Evolutionary conservation across 1,139 yeast species (phyloP), one percentile per base, ranked within the genome.

Genomic region (Candida neerlandica): DNA sequence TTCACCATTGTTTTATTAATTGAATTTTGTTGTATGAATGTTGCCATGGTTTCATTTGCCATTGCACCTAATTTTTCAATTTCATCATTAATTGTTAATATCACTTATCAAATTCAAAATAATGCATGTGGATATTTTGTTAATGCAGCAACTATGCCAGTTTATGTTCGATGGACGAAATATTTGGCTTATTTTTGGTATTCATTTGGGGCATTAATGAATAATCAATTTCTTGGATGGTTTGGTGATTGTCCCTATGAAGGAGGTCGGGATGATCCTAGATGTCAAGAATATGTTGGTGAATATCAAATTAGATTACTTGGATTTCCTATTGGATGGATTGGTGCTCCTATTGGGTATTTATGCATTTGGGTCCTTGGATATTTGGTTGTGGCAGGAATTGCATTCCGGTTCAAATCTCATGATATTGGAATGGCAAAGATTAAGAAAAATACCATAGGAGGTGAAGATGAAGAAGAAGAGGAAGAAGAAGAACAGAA

Each of bases 51-150:
- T 14, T 71, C 82, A 23, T 86, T 86, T 48, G 78, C 89, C 0
- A 56, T 85, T 3, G 75, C 87, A 0, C 67, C 88, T 43, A 87
- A 85, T 57, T 87, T 86, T 56, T 70, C 92, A 1, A 71, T 79
- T 29, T 85, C 92, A 1, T 77, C 90, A 0, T 70, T 88, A 51
- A 66, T 85, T 18, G 78, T 84, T 33, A 88, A 87, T 59, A 63
- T 84, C 45, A 78, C 83, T 51, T 86, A 83, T 61, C 89, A 91
- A 39, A 66, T 86, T 29, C 91, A 88, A 61, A 83, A 89, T 46
- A 80, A 86, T 74, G 89, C 91, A 0, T 85, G 91, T 65, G 96
- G 96, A 0, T 88, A 83, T 65, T 89, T 87, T 59, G 88, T 85
- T 18, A 89, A 87, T 64, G 82, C 92, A 0, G 71, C 76, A 15